Base-by-base conservation (phyloP, 2,329 filamentous ascomycete genomes). In the Shiraia sp. region DNA sequence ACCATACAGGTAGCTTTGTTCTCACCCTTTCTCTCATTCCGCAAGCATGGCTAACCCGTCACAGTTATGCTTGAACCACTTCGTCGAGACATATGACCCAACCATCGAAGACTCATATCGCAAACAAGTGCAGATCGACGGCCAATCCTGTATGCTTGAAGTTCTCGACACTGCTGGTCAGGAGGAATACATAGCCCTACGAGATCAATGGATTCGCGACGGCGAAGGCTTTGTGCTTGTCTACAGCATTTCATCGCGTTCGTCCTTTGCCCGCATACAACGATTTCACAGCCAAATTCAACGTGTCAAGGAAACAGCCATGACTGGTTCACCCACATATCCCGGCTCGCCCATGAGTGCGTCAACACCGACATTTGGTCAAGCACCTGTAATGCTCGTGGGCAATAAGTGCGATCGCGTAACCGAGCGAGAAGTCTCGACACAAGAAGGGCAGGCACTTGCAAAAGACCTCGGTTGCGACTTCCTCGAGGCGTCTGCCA, bases 381-480 rank as follows among this genome's bases (percentile, higher is more conserved):
- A 86, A 14, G 90, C 93, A 12, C 93, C 93, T 32, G 89, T 99
- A 62, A 97, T 99, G 93, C 80, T 99, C 22, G 93, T 99, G 25
- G 93, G 93, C 55, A 97, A 99, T 79, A 99, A 99, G 77, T 95
- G 90, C 74, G 93, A 99, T 73, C 82, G 93, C 61, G 90, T 95
- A 32, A 95, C 92, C 19, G 93, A 97, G 74, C 84, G 93, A 54
- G 92, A 96, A 65, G 93, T 97, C 3, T 96, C 91, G 2, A 95
- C 91, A 36, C 93, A 97, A 71, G 93, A 99, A 74, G 93, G 93
- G 12, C 88, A 90, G 55, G 90, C 91, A 37, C 76, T 97, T 27
- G 92, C 93, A 40, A 87, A 91, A 61, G 90, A 96, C 63, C 77
- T 99, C 27, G 90, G 90, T 50, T 97, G 93, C 73, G 91, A 96